A percentile compares a stretch with the other conserved stretches of the same genome.
phyloP scores from a whole-genome alignment of 352 stramenopile species.

The Pythium aristosporum region DNA sequence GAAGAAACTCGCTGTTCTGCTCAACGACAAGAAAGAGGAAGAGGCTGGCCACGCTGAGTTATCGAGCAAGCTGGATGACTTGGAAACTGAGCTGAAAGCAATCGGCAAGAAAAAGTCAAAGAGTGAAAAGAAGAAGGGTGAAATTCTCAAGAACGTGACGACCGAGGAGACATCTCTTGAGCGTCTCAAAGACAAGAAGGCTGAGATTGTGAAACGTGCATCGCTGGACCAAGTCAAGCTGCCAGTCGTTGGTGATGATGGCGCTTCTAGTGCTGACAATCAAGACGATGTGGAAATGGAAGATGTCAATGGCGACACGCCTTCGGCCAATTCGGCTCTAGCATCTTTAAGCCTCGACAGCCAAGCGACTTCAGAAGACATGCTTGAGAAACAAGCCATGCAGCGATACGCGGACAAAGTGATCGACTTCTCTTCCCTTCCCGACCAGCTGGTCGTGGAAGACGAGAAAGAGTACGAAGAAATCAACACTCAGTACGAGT shows the following conservation, averaged over 20 bases:
- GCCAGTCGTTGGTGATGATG: conserved; percentile 54
- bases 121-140: conserved; percentile 59
- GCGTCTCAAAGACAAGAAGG: conserved; percentile 91
- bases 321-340: neutral
- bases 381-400: conserved; percentile 47
- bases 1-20: conserved; percentile 52
- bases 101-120: conserved; percentile 63
- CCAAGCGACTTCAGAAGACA: conserved; percentile 35
- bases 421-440: conserved; percentile 91
- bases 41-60: conserved; percentile 35
- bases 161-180: conserved; percentile 91
- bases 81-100: conserved; percentile 63
- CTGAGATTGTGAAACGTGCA: conserved; percentile 94
- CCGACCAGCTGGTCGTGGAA: conserved; percentile 64
- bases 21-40: conserved; percentile 74
- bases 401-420: conserved; percentile 47
- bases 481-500: conserved; percentile 66
- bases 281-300: conserved; percentile 60
- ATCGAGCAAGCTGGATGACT: conserved; percentile 41
- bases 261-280: conserved; percentile 12
- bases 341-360: conserved; percentile 29
- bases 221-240: conserved; percentile 94
- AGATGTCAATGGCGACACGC: conserved; percentile 24
- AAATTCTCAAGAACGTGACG: conserved; percentile 83
- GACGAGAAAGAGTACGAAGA: conserved; percentile 88